A percentile compares a stretch with the other conserved stretches of the same genome.
phyloP scores from a whole-genome alignment of 1,284 basidiomycete species.

The Sphaerobolus stellatus region DNA sequence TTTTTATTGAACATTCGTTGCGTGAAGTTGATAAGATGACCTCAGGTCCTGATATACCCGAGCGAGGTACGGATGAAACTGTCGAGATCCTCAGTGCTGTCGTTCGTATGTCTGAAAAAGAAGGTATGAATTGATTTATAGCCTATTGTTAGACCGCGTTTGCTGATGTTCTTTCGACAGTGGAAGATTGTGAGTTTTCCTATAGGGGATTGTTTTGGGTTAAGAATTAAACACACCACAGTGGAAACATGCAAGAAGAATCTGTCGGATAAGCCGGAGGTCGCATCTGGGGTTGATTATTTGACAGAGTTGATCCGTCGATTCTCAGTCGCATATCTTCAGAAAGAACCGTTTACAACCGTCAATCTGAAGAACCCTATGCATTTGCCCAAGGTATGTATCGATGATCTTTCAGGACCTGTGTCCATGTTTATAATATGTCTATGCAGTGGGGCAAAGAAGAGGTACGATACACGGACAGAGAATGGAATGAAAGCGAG shows the following conservation, averaged over 20 bases:
- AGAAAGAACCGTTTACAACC: constrained; percentile 51
- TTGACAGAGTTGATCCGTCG: constrained; percentile 69
- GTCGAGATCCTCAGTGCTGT: constrained; percentile 68
- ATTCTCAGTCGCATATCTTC: constrained; percentile 61
- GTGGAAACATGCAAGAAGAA: constrained; percentile 38
- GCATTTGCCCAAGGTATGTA: constrained; percentile 57
- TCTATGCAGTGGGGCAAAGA: constrained; percentile 65
- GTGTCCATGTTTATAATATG: constrained; percentile 3
- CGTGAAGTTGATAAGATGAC: neutral
- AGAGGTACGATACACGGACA: constrained; percentile 66
- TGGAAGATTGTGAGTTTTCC: constrained; percentile 45
- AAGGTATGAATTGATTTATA: constrained; percentile 49
- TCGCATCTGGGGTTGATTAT: constrained; percentile 69
- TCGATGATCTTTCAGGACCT: constrained; percentile 11
- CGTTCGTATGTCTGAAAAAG: constrained; percentile 57
- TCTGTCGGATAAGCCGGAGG: constrained; percentile 49
- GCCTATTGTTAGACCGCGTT: neutral
- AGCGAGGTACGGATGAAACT: constrained; percentile 74
- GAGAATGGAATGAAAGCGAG: constrained; percentile 72
- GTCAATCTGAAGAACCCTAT: constrained; percentile 62
- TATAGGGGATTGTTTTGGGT: neutral
- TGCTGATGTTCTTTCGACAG: constrained; percentile 29
- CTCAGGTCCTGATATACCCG: constrained; percentile 35
- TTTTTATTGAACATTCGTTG: constrained; percentile 4
- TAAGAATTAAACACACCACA: constrained; percentile 2